These are phyloP conservation scores for Herpotrichia juniperi DNA, from an alignment of 2,329 filamentous ascomycete genomes.

Conservation along the genomic window DNA sequence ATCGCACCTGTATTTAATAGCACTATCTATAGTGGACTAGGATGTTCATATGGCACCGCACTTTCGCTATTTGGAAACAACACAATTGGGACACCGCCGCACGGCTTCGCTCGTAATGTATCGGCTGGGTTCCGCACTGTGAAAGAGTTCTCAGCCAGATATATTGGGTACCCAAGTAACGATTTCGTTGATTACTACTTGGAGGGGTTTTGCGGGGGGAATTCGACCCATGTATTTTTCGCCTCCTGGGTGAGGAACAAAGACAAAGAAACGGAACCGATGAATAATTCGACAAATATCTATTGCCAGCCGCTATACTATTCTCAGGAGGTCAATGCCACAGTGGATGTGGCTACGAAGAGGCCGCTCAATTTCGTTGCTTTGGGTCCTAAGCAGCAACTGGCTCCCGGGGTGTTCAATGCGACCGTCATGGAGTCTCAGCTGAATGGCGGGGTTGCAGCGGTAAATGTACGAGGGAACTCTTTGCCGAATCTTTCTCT, in stretches of 20 bases:
- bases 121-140: background rate
- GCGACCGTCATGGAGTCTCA: conserved; percentile 44
- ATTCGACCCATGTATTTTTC: conserved; percentile 43
- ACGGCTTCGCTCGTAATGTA: background rate
- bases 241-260: conserved; percentile 23
- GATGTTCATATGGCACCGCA: conserved; percentile 21
- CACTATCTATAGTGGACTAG: too few relatives aligned
- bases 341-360: conserved; percentile 30
- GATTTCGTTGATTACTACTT: conserved; percentile 40
- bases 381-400: conserved; percentile 22
- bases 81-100: conserved; percentile 3
- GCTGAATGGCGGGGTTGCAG: conserved; percentile 9
- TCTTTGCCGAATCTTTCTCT: conserved; percentile 8
- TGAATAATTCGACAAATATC: conserved; percentile 23
- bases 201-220: conserved; percentile 36
- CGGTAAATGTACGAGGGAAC: conserved; percentile 8
- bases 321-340: conserved; percentile 52
- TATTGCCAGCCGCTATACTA: conserved; percentile 48
- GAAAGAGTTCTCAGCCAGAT: conserved; percentile 42
- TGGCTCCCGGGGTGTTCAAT: conserved; percentile 44
- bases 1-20: conserved; percentile 18
- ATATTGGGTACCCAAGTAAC: conserved; percentile 52
- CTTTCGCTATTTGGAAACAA: conserved; percentile 2
- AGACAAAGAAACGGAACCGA: conserved; percentile 13
- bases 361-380: conserved; percentile 17